These are phyloP conservation scores for Porpolomopsis calyptriformis DNA, from an alignment of 768 basidiomycete species.

Conservation along the genomic window DNA sequence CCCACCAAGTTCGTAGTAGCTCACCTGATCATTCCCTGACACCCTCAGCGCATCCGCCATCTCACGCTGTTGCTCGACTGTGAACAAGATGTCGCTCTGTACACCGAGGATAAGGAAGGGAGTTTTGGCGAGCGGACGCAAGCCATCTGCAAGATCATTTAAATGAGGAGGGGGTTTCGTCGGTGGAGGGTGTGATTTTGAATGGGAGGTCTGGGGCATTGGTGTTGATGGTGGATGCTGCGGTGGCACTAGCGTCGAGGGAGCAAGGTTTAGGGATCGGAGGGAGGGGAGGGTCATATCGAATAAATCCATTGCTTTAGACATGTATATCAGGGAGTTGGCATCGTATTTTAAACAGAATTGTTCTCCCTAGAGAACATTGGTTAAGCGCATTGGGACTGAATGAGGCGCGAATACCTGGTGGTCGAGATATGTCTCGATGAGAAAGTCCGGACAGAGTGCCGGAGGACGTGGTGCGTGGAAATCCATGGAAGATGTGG, in stretches of 20 bases:
- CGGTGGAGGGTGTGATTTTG: conserved; percentile 65
- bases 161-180: conserved; percentile 67
- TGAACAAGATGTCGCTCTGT: conserved; percentile 93
- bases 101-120: conserved; percentile 87
- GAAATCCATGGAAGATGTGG: conserved; percentile 25
- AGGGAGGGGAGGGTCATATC: conserved; percentile 83
- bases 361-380: conserved; percentile 64
- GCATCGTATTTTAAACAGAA: conserved; percentile 99
- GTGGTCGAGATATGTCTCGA: conserved; percentile 98
- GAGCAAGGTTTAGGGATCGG: conserved; percentile 48
- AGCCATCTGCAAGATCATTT: conserved; percentile 64
- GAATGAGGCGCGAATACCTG: conserved; percentile 61
- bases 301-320: conserved; percentile 99
- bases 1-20: conserved; percentile 95
- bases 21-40: conserved; percentile 80
- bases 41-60: conserved; percentile 84
- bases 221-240: conserved; percentile 12
- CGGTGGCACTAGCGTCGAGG: conserved; percentile 17
- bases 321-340: conserved; percentile 96
- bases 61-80: conserved; percentile 95
- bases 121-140: conserved; percentile 61
- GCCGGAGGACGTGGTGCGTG: conserved; percentile 45
- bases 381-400: conserved; percentile 15
- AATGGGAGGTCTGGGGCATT: conserved; percentile 33
- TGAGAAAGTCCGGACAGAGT: conserved; percentile 93